A percentile compares a stretch with the other conserved stretches of the same genome.
Evolutionary conservation across 441 rosid genomes (phyloP).

Genomic region (Bruguiera hainesii): DNA sequence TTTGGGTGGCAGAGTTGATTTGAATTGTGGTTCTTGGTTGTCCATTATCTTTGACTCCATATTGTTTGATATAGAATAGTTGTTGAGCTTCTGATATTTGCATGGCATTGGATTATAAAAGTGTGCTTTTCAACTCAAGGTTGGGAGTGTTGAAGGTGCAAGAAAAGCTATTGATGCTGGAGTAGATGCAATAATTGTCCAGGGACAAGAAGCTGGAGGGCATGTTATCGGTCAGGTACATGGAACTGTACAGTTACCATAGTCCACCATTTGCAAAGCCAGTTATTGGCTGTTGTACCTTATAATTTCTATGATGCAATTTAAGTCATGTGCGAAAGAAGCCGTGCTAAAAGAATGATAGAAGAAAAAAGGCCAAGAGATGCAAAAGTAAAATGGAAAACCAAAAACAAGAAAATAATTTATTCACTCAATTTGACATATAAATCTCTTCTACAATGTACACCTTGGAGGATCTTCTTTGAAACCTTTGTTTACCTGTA

Average conservation of each 20-base stretch:
- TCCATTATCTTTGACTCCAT: neutral
- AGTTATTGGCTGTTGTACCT: neutral
- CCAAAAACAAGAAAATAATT: too few relatives aligned
- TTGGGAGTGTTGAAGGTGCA: conserved; percentile 70
- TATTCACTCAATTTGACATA: too few relatives aligned
- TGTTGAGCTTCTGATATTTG: conserved; percentile 1
- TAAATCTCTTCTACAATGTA: too few relatives aligned
- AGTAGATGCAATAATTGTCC: conserved; percentile 78
- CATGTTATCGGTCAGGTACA: conserved; percentile 79
- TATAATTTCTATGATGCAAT: neutral
- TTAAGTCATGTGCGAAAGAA: too few relatives aligned
- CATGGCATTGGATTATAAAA: neutral
- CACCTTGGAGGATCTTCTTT: neutral
- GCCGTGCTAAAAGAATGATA: too few relatives aligned
- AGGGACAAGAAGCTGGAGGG: conserved; percentile 94
- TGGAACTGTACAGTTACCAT: neutral
- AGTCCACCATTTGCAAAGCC: neutral
- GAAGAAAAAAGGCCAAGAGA: too few relatives aligned
- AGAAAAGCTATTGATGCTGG: conserved; percentile 52
- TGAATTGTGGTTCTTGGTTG: neutral
- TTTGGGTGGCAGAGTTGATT: too few relatives aligned
- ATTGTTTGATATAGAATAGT: neutral
- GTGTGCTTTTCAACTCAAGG: conserved; percentile 33
- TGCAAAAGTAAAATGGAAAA: too few relatives aligned
- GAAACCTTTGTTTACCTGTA: too few relatives aligned